Base-by-base conservation (phyloP, 805 yeast species). In the Metschnikowia lachancei region DNA sequence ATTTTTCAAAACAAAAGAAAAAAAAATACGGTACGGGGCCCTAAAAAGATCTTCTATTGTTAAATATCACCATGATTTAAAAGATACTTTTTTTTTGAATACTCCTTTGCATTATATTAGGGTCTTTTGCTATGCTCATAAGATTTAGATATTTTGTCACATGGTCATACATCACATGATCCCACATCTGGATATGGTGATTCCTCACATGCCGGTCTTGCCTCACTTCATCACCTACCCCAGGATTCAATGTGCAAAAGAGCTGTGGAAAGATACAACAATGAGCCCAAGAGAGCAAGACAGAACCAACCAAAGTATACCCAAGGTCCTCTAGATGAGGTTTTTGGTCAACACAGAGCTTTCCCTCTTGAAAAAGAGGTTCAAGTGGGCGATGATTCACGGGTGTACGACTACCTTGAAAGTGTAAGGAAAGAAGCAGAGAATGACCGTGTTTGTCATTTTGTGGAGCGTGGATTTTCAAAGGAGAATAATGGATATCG, bases 401-500 rank as follows among this genome's bases (percentile, higher is more conserved):
- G 36, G 20, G 72, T 65, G 20, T 44, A 41, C 37, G 49, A 44
- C 35, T 70, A 70, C 43, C 49, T 70, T 33, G 46, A 36, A 5
- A 39, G 44, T 3, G 74, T 70, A 10, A 48, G 72, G 37, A 39
- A 53, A 5, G 73, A 69, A 44, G 72, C 73, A 7, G 60, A 59
- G 30, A 43, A 43, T 9, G 67, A 62, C 41, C 46, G 45, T 8
- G 40, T 47, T 9, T 54, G 61, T 20, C 30, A 46, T 40, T 46
- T 41, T 20, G 42, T 46, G 12, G 38, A 45, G 14, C 33, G 44
- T 10, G 31, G 18, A 26, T 26, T 26, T 13, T n/a, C 35, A 8
- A 29, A 30, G 18, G 12, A 29, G 6, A 13, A 11, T 10, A 29
- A 13, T 20, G 13, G 9, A 16, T 14, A 19, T 20, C 30, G n/a